Percentiles rank a stretch among this genome's conserved stretches.
Evolutionary conservation across 345 rosid species (phyloP).

Genomic region (Eucalyptus caleyi): DNA sequence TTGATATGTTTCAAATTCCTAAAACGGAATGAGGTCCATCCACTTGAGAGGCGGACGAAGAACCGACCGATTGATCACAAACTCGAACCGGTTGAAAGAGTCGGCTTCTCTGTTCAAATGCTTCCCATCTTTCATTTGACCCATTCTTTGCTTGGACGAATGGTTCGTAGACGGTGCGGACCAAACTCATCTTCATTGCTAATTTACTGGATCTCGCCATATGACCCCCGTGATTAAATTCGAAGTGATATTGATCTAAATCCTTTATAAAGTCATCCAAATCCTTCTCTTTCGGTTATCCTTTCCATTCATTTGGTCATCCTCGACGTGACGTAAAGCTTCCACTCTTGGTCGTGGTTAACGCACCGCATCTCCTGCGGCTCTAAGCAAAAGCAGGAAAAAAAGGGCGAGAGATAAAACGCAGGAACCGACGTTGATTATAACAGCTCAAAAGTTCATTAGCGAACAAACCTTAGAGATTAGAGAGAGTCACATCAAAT

Average conservation of each 20-base stretch:
- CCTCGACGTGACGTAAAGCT: not conserved
- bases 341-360: not conserved
- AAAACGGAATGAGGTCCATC: not conserved
- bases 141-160: not conserved
- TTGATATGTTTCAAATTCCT: not conserved
- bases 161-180: not conserved
- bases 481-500: not conserved
- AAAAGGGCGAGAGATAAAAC: not conserved
- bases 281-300: not conserved
- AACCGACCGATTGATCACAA: not conserved
- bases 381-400: not conserved
- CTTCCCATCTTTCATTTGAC: not conserved
- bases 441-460: not conserved
- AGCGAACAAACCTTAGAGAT: not conserved
- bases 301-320: not conserved
- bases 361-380: not conserved
- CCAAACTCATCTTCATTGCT: not conserved
- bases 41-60: not conserved
- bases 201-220: not conserved
- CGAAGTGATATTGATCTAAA: not conserved
- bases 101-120: not conserved
- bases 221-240: not conserved
- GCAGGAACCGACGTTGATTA: not conserved
- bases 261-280: not conserved
- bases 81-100: not conserved